Conservation (phyloP, 306 rosid genomes). For the Cyamopsis tetragonoloba region DNA sequence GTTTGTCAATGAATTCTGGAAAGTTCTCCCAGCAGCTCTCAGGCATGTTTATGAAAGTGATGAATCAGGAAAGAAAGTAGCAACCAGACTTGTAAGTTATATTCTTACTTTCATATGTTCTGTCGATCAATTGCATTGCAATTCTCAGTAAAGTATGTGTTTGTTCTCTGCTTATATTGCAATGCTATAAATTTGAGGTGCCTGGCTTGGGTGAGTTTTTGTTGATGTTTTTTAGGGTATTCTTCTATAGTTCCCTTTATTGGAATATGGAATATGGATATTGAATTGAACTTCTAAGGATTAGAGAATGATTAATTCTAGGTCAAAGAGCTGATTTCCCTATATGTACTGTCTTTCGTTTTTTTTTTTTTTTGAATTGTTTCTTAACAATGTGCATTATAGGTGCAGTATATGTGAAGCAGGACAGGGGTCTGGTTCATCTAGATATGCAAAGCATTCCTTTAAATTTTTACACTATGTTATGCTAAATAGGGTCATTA, state of each 20-base stretch:
- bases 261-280: no score
- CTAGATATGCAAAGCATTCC: background rate
- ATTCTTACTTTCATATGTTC: slow-evolving; percentile 9
- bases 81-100: slow-evolving; percentile 58
- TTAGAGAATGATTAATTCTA: slow-evolving; percentile 3
- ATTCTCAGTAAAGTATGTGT: background rate
- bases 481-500: background rate
- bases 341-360: background rate
- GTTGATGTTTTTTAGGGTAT: no score
- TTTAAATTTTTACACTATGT: background rate
- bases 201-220: background rate
- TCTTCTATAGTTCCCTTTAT: no score
- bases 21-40: slow-evolving; percentile 69
- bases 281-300: background rate
- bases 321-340: background rate
- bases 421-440: background rate
- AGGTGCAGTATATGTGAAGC: slow-evolving; percentile 1
- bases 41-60: slow-evolving; percentile 56
- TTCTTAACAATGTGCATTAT: background rate
- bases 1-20: slow-evolving; percentile 84
- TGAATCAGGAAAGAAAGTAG: slow-evolving; percentile 60
- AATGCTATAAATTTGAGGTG: background rate
- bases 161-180: background rate
- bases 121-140: background rate
- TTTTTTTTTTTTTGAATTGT: background rate